A percentile compares a stretch with the other conserved stretches of the same genome.
Conservation (phyloP, 176 grass and related monocot genomes). For the Areca catechu region DNA sequence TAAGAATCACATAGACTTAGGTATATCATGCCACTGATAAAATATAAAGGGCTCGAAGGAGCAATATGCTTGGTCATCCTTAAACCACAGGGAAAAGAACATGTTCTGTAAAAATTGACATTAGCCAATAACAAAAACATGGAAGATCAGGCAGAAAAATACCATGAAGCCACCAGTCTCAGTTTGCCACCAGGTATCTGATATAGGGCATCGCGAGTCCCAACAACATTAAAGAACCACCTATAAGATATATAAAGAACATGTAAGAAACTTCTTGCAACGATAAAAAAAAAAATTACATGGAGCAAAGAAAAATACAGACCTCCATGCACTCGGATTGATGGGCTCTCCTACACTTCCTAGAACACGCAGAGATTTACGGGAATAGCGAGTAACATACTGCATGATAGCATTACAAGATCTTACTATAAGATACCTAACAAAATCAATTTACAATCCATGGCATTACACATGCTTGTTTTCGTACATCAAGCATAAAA, state of each 20-base stretch:
- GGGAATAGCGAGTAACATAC: slow-evolving; percentile 76
- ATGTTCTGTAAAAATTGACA: no score
- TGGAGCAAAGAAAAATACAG: slow-evolving; percentile 4
- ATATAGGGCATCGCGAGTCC: slow-evolving; percentile 85
- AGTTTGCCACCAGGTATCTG: slow-evolving; percentile 99
- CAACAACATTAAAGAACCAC: slow-evolving; percentile 90
- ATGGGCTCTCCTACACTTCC: slow-evolving; percentile 99
- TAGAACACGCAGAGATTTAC: slow-evolving; percentile 92
- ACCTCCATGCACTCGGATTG: slow-evolving; percentile 98
- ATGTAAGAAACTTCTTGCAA: slow-evolving; percentile 17
- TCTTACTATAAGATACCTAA: no score
- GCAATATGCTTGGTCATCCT: no score
- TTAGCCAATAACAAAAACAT: no score
- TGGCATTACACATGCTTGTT: no score
- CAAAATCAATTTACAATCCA: no score
- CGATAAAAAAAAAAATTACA: neutral
- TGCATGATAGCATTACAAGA: slow-evolving; percentile 16
- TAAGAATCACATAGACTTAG: slow-evolving; percentile 19
- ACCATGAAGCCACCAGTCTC: slow-evolving; percentile 99
- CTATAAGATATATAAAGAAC: slow-evolving; percentile 30
- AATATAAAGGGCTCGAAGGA: no score
- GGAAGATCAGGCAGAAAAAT: slow-evolving; percentile 9
- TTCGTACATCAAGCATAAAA: no score
- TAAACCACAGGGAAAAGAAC: no score
- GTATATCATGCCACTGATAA: neutral